A percentile compares a stretch with the other conserved stretches of the same genome.
Evolutionary conservation across 768 basidiomycete species (phyloP).

Genomic region (Russula sp.): DNA sequence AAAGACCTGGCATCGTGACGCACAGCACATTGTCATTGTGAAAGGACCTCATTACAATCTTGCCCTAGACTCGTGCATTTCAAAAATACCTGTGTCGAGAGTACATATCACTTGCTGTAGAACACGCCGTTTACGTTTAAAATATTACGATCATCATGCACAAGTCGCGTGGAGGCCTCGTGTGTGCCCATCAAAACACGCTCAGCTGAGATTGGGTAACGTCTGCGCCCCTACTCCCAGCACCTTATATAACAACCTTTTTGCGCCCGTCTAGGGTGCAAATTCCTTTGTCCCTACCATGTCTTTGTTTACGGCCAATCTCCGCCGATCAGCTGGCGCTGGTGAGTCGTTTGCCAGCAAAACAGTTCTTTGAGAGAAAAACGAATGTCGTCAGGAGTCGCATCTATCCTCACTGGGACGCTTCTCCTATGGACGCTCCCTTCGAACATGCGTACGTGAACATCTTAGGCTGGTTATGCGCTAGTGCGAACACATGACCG

Average conservation of each 20-base stretch:
- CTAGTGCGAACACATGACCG: conserved; percentile 19
- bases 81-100: neutral
- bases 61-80: conserved; percentile 4
- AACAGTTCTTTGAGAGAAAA: neutral
- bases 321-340: conserved; percentile 28
- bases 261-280: conserved; percentile 9
- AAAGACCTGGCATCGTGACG: conserved; percentile 46
- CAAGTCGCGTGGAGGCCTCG: conserved; percentile 25
- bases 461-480: conserved; percentile 4
- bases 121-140: conserved; percentile 23
- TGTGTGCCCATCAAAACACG: conserved; percentile 14
- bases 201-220: conserved; percentile 11
- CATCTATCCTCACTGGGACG: conserved; percentile 20
- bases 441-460: conserved; percentile 39
- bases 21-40: conserved; percentile 20
- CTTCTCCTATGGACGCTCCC: conserved; percentile 41
- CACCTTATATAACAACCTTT: conserved; percentile 7
- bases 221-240: conserved; percentile 2
- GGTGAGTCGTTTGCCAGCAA: conserved; percentile 19
- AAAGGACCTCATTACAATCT: conserved; percentile 1
- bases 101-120: conserved; percentile 25
- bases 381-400: conserved; percentile 7
- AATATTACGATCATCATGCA: conserved; percentile 21
- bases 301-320: conserved; percentile 28
- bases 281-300: conserved; percentile 13